Base-by-base conservation (phyloP, 23 red algal species). In the Gracilariopsis chorda region DNA sequence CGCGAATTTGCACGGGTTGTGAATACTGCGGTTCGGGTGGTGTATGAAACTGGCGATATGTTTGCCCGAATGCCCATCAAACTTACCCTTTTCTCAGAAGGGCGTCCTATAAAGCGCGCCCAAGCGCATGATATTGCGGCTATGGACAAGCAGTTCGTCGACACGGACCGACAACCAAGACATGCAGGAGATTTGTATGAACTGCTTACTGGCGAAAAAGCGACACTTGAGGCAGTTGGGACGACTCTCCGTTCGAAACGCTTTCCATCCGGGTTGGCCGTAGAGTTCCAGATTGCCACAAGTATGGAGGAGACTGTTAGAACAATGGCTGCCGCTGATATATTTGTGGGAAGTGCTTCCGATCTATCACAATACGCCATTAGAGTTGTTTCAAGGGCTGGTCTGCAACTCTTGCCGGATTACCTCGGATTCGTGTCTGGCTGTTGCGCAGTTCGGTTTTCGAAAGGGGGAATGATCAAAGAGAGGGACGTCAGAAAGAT, bases 341-440 rank as follows among this genome's bases (percentile, higher is more conserved):
- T 84, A 42, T 84, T 84, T 69, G 60, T 84, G 1, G 80, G 80
- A 16, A 84, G 80, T 35, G 80, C 80, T 48, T 65, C 56, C 32
- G 80, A 84, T 48, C 17, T 84, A 27, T 65, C 56, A 7, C 53
- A 84, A 32, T 84, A 84, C 60, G 32, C 41, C 5, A 41, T 84
- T 7, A 45, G 80, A 49, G 60, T 84, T 5, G 45, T 84, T 1
- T 61, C 80, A 19, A 84, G 80, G 34, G 73, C 73, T 4, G 80
- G 80, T 0, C 16, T 84, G 14, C 39, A 65, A 21, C 33, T 84
- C 19, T 24, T 84, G 53, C 80, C 80, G 9, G 21, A 84, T 24
- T 84, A 84, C 34, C 60, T 47, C 6, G 80, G 80, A 34, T 58
- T 48, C 13, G 14, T 48, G 4, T 25, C 34, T 17, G 58, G 61